Base-by-base conservation (phyloP, 768 basidiomycete genomes). In the Podaxis sp. region DNA sequence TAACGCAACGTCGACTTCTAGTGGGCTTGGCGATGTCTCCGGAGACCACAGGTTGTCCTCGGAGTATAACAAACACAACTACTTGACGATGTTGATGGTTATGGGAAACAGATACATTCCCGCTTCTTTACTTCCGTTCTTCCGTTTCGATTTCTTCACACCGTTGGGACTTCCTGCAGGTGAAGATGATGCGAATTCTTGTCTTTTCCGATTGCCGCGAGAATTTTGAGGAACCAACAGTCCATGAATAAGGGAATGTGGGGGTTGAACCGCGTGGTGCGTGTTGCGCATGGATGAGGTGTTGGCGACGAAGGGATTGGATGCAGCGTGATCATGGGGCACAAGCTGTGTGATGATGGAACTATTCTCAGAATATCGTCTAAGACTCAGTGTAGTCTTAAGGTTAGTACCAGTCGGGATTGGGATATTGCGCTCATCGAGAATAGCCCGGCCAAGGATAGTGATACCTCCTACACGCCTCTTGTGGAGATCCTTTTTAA, bases 31-130 rank as follows among this genome's bases (percentile, higher is more conserved):
- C 54, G 37, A 38, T 24, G 24, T 22, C 29, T n/a, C 3, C 19
- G 38, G 54, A 55, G 37, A 22, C 37, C 58, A 40, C 12, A 27
- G 47, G 19, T 27, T 19, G 15, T 52, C 58, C 58, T 50, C 36
- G 58, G 58, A 52, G 58, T 22, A 37, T 29, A 25, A 19, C 24
- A 27, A 51, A 40, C 33, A 46, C 19, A 36, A 11, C 13, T n/a
- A 19, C 40, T 33, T 43, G 59, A 53, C 27, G 4, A 22, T 17
- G 50, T 25, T 40, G 49, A 47, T 22, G 5, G 25, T 22, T 52
- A 50, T 50, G 61, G 43, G 61, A 62, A 62, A 33, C 47, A 56
- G 61, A 55, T 17, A 62, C 61, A 12, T 5, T 11, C 33, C 36
- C n/a, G 36, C 11, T 38, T n/a, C 24, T 47, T 24, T 38, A 24